Evolutionary conservation across 2,329 filamentous ascomycete genomes (phyloP).

Genomic region (Arthroderma uncinatum): DNA sequence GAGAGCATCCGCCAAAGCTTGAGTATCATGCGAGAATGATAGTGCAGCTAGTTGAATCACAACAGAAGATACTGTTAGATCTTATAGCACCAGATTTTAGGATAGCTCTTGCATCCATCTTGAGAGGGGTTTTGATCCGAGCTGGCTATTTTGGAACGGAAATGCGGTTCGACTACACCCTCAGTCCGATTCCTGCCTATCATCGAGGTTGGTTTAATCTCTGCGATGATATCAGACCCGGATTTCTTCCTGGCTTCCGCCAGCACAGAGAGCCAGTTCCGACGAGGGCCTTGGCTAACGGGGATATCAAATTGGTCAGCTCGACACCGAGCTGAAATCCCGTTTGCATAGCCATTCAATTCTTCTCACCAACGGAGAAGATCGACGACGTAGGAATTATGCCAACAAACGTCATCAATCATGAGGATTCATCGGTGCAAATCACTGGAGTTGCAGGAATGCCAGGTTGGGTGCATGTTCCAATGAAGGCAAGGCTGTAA

Average conservation of each 20-base stretch:
- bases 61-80: too few relatives aligned
- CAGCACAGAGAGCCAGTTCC: not conserved
- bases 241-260: not conserved
- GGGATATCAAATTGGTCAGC: not conserved
- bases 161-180: not conserved
- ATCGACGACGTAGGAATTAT: too few relatives aligned
- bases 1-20: not conserved
- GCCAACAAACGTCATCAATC: too few relatives aligned
- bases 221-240: not conserved
- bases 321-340: too few relatives aligned
- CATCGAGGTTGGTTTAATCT: not conserved
- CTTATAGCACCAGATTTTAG: not conserved
- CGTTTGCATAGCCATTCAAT: too few relatives aligned
- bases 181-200: not conserved
- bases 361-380: too few relatives aligned
- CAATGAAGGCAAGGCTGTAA: too few relatives aligned
- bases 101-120: not conserved
- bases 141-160: not conserved
- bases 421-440: too few relatives aligned
- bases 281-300: not conserved
- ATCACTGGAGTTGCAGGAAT: too few relatives aligned
- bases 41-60: too few relatives aligned
- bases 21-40: too few relatives aligned
- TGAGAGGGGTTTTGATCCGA: not conserved
- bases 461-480: too few relatives aligned